A percentile compares a stretch with the other conserved stretches of the same genome.
Conservation (phyloP, 2,329 filamentous ascomycete species). For the Aureobasidium sp. region DNA sequence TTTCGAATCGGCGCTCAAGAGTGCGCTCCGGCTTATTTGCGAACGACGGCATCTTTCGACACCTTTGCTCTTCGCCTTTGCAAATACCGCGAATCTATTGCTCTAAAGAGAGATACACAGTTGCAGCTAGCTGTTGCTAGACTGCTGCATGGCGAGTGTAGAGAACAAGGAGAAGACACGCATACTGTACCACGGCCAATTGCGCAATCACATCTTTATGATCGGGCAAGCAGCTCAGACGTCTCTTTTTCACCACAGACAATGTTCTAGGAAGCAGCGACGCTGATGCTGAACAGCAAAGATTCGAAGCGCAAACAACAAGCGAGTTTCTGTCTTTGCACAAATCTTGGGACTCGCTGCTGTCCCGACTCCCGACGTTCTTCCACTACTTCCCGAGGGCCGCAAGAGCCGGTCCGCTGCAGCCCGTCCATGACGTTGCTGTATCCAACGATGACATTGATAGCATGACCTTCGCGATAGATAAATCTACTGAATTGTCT, state of each 20-base stretch:
- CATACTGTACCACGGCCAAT: not conserved
- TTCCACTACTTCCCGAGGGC: not conserved
- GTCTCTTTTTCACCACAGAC: not conserved
- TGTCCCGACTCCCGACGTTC: not conserved
- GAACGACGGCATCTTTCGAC: conserved; percentile 44
- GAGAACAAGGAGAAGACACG: not conserved
- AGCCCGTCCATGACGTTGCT: not conserved
- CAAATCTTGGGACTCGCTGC: not conserved
- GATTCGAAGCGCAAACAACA: not conserved
- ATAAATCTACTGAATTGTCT: not conserved
- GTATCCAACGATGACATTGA: not conserved
- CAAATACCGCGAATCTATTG: conserved; percentile 21
- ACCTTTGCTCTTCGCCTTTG: conserved; percentile 58
- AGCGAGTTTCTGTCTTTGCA: not conserved
- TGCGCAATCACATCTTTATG: not conserved
- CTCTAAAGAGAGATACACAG: conserved; percentile 16
- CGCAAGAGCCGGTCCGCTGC: not conserved
- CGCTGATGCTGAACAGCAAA: not conserved
- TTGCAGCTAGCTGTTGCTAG: conserved; percentile 20
- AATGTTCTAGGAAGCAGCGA: not conserved
- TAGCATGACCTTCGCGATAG: not conserved
- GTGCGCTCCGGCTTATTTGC: conserved; percentile 99
- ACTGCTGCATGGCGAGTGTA: conserved; percentile 3
- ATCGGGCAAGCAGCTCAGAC: not conserved
- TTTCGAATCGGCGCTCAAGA: conserved; percentile 75